Base-by-base conservation (phyloP, 164 flowering plant genomes). In the Buxus sempervirens region DNA sequence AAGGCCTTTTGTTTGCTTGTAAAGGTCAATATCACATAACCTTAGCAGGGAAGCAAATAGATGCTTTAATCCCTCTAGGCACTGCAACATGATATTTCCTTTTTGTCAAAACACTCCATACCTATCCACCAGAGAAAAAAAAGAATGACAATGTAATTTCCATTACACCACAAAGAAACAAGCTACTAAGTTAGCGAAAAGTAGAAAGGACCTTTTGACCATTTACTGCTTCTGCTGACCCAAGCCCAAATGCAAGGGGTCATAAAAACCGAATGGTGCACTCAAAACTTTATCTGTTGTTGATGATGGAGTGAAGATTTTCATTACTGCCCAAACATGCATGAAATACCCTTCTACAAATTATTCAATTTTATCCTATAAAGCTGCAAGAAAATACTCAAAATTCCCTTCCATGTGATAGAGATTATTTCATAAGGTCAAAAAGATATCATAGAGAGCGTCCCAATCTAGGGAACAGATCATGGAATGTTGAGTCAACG, bases 41-140 rank as follows among this genome's bases (percentile, higher is more conserved):
- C 76, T 74, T 56, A 78, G 66, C 38, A 83, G 51, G 60, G 73
- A 65, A 76, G 84, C 77, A 75, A 74, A 82, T 62, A 83, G 63
- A 77, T 83, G 86, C 86, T 80, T 86, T 55, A 84, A 28, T 65
- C 89, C 89, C 60, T 81, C 90, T 81, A 88, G 73, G 82, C 86
- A 86, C 85, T 81, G 88, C 87, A 86, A 71, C 93, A 88, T 88
- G 79, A 72, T 83, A 77, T 74, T 75, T 66, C 71, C 71, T 58
- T 16, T 73, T 62, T 42, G 57, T 80, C 85, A 85, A 78, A 66
- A 79, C 78, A 77, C 69, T 74, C 86, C 88, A 87, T 84, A 76
- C 80, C 91, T 83, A 71, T 55, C 55, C 48, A 60, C 24, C 41
- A 45, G 2, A 26, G 61, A 53, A 70, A 45, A 45, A 5, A 57